Evolutionary conservation across 2,329 filamentous ascomycete species (phyloP), one percentile per base, ranked within the genome.

Genomic region (Fusarium sp.): DNA sequence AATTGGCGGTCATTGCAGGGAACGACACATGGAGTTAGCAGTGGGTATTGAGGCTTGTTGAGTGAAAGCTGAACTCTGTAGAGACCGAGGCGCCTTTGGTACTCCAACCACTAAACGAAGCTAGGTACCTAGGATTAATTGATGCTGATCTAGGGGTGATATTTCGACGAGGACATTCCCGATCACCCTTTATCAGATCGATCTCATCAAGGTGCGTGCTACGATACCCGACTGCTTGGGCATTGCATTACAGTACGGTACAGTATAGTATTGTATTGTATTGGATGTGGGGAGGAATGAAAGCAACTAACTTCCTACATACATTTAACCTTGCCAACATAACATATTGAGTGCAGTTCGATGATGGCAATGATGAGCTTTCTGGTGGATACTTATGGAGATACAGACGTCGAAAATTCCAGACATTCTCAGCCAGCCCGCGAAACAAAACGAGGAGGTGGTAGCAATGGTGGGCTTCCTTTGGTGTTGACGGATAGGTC

Each of bases 391-490:
- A 65, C 29, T 7, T 41, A 67, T 32, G 51, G 57, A 57, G 55
- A 29, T 47, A n/a, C 12, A 49, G 22, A 51, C 18, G 37, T 44
- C 30, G 44, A 27, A 18, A 37, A 67, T 63, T 68, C 62, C 55
- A 65, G 67, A 46, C 53, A 65, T 57, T 51, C 30, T 24, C 29
- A 49, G 49, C 59, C n/a, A 27, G 29, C 48, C 32, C 56, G 42
- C 45, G 41, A 47, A 67, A 65, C 59, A 67, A 65, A 69, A 56
- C 45, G 45, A 66, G 42, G 55, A 66, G 63, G 63, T 66, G 55
- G 55, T 67, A 55, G 46, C 44, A 27, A 37, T 45, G 63, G 63
- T 57, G 63, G 62, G 44, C 51, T 67, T 41, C 34, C 18, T 27
- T 63, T 62, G 32, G 41, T 49, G 34, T 20, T 41, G 49, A 44